Conservation (phyloP, 257 asterid genomes). For the Lycium ferocissimum region DNA sequence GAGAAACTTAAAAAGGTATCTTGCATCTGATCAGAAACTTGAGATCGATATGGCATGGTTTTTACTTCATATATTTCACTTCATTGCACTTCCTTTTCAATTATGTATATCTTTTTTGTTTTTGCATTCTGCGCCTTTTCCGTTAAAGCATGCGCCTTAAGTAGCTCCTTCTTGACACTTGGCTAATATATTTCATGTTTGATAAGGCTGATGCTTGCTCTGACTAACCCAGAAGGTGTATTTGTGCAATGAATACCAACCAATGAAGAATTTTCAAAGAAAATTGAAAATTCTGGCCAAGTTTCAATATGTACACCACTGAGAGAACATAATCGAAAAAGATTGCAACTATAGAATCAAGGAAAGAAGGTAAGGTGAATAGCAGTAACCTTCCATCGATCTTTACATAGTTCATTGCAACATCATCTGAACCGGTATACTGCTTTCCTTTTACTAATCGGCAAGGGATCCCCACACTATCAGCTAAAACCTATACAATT, state of each 20-base stretch:
- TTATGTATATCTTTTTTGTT: not conserved
- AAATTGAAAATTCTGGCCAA: slow-evolving; percentile 24
- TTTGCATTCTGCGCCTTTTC: not conserved
- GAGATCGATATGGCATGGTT: not conserved
- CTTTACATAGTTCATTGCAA: slow-evolving; percentile 87
- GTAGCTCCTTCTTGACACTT: slow-evolving; percentile 17
- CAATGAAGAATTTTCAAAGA: slow-evolving; percentile 3
- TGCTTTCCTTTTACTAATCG: slow-evolving; percentile 89
- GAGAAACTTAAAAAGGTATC: slow-evolving; percentile 16
- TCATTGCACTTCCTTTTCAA: slow-evolving; percentile 14
- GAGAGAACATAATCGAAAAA: slow-evolving; percentile 2
- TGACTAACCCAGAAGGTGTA: slow-evolving; percentile 20
- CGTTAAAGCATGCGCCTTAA: not conserved
- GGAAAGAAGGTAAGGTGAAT: slow-evolving; percentile 26
- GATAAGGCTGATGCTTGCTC: not conserved
- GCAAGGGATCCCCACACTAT: slow-evolving; percentile 79
- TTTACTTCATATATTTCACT: slow-evolving; percentile 22
- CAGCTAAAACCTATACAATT: slow-evolving; percentile 87
- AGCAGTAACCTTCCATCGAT: slow-evolving; percentile 71
- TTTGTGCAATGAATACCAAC: not conserved
- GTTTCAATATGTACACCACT: slow-evolving; percentile 10
- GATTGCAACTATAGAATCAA: slow-evolving; percentile 14
- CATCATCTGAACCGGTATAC: slow-evolving; percentile 89
- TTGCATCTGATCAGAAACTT: slow-evolving; percentile 18
- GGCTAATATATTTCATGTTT: not conserved